phyloP scores from a whole-genome alignment of 257 asterid genomes.

The Misopates orontium region DNA sequence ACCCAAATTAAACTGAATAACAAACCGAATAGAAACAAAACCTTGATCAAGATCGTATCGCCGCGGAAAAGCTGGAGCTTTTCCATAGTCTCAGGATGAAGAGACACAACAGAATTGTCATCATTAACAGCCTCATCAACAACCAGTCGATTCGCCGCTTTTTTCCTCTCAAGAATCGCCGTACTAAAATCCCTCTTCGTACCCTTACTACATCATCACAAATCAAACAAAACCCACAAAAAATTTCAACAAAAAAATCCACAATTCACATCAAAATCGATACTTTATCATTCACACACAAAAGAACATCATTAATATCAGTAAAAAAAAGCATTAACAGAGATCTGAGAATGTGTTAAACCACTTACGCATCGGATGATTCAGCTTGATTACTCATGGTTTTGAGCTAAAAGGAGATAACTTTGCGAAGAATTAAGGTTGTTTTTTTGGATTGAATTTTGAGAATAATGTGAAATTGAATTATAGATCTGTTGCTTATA shows the following conservation, averaged over 20 bases:
- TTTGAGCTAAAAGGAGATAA: neutral
- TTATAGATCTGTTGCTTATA: constrained; percentile 24
- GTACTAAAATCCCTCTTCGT: constrained; percentile 83
- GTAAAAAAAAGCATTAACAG: neutral
- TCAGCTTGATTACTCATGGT: constrained; percentile 29
- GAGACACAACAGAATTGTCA: constrained; percentile 78
- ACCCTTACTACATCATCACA: constrained; percentile 62
- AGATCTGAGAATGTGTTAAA: constrained; percentile 32
- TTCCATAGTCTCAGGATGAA: constrained; percentile 82
- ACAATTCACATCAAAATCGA: neutral
- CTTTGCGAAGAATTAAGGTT: constrained; percentile 13
- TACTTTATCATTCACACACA: too few species aligned
- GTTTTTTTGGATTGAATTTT: constrained; percentile 16
- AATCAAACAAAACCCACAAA: constrained; percentile 21
- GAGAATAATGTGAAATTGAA: constrained; percentile 25
- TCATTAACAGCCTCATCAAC: constrained; percentile 85
- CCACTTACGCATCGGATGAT: constrained; percentile 39
- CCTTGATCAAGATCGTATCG: constrained; percentile 87
- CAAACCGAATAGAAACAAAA: constrained; percentile 13
- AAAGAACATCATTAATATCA: too few species aligned
- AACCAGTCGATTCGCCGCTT: constrained; percentile 76
- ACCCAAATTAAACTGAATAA: too few species aligned
- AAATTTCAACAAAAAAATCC: constrained; percentile 13
- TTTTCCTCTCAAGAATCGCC: constrained; percentile 84
- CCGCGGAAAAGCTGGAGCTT: constrained; percentile 92